A percentile compares a stretch with the other conserved stretches of the same genome.
These are phyloP conservation scores for Geotrichum candidum DNA, from an alignment of 1,139 yeast species.

Conservation along the genomic window DNA sequence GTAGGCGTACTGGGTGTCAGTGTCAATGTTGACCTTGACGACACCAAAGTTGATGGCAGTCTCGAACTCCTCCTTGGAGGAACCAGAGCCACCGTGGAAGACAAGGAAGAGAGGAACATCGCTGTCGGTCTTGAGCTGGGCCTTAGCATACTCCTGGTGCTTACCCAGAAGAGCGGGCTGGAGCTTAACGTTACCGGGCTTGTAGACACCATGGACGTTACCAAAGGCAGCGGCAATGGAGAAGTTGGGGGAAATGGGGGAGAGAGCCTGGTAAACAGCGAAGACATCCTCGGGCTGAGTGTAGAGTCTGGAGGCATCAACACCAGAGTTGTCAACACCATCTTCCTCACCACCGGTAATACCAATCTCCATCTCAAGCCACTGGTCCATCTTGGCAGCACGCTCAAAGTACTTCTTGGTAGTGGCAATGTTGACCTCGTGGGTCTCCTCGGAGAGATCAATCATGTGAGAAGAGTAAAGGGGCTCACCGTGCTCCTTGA, in stretches of 20 bases:
- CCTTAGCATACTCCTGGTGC: constrained; percentile 78
- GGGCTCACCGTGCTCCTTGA: constrained; percentile 81
- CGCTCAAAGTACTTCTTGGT: constrained; percentile 94
- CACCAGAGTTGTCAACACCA: constrained; percentile 98
- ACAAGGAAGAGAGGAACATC: constrained; percentile 88
- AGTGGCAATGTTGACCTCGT: constrained; percentile 89
- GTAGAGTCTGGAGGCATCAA: constrained; percentile 79
- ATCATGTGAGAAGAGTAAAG: constrained; percentile 98
- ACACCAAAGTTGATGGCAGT: constrained; percentile 90
- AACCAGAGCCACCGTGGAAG: constrained; percentile 99
- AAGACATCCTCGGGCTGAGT: constrained; percentile 94
- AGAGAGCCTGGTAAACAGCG: constrained; percentile 81
- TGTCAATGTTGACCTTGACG: constrained; percentile 97
- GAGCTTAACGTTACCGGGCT: constrained; percentile 96
- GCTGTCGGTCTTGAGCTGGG: constrained; percentile 50
- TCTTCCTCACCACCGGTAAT: constrained; percentile 99
- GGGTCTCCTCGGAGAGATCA: constrained; percentile 94
- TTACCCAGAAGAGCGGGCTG: constrained; percentile 91
- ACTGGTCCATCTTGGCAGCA: constrained; percentile 91
- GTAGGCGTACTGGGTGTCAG: constrained; percentile 98
- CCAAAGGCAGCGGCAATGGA: constrained; percentile 99
- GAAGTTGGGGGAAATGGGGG: constrained; percentile 94
- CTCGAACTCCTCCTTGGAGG: constrained; percentile 84
- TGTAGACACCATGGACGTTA: constrained; percentile 99
- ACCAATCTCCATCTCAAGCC: constrained; percentile 99